Conservation (phyloP, 1,284 basidiomycete genomes). For the Crepidotus sp. region DNA sequence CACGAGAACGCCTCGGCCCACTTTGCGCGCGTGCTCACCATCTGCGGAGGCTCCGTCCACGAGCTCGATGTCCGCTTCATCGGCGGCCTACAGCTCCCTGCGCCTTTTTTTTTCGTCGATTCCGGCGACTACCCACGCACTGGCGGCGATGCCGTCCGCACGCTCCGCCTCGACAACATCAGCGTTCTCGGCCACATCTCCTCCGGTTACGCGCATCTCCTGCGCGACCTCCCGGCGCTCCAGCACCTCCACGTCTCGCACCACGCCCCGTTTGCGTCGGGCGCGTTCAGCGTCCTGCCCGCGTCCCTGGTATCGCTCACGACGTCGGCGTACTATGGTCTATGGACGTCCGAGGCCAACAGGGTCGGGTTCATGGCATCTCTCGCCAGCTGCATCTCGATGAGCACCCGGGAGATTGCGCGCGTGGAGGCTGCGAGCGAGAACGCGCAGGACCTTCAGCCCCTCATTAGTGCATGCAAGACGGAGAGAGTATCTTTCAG, state of each 20-base stretch:
- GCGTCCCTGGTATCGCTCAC: conserved; percentile 17
- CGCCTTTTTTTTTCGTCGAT: conserved; percentile 18
- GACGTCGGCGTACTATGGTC: conserved; percentile 21
- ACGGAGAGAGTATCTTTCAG: conserved; percentile 4
- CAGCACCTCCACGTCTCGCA: conserved; percentile 22
- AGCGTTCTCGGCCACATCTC: conserved; percentile 21
- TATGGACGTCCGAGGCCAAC: conserved; percentile 19
- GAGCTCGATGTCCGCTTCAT: conserved; percentile 23
- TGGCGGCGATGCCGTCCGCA: conserved; percentile 14
- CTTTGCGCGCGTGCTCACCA: conserved; percentile 19
- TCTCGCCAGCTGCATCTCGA: conserved; percentile 16
- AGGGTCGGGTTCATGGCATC: conserved; percentile 18
- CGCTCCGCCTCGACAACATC: conserved; percentile 23
- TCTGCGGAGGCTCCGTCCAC: conserved; percentile 20
- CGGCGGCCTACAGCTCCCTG: conserved; percentile 22
- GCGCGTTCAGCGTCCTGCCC: conserved; percentile 21
- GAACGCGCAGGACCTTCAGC: conserved; percentile 4
- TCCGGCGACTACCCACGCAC: background rate
- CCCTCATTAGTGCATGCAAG: conserved; percentile 10
- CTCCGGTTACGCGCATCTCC: conserved; percentile 20
- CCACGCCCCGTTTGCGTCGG: conserved; percentile 19
- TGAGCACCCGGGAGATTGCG: conserved; percentile 8
- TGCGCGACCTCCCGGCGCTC: conserved; percentile 20
- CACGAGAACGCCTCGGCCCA: conserved; percentile 21
- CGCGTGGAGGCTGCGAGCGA: conserved; percentile 13